Percentiles rank a stretch among this genome's conserved stretches.
Conservation (phyloP, 2,329 filamentous ascomycete genomes). For the Alternaria arbusti region DNA sequence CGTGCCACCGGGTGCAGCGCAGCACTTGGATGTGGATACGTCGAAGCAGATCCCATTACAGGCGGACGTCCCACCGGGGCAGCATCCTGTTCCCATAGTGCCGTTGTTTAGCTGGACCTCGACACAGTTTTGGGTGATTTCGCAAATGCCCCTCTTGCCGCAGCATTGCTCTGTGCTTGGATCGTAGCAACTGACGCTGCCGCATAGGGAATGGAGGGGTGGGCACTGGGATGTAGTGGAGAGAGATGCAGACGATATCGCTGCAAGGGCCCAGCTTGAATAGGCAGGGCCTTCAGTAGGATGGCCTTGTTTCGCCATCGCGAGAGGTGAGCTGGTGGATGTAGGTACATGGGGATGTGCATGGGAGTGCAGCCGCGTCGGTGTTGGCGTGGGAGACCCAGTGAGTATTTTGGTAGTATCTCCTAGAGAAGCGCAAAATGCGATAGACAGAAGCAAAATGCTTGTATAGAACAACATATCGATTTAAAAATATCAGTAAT, state of each 20-base stretch:
- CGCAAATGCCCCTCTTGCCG: not conserved
- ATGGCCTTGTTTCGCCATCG: not conserved
- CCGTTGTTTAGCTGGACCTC: not conserved
- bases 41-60: not conserved
- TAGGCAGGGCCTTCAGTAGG: not conserved
- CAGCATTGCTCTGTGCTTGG: not conserved
- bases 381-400: not conserved
- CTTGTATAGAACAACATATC: not conserved
- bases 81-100: not conserved
- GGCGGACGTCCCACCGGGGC: not conserved
- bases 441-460: not conserved
- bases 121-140: not conserved
- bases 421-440: not conserved
- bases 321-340: too few relatives aligned
- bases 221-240: not conserved
- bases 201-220: not conserved
- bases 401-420: not conserved
- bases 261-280: not conserved
- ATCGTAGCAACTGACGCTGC: not conserved
- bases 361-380: not conserved
- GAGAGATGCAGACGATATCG: not conserved
- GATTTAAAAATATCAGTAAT: not conserved
- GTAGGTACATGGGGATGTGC: too few relatives aligned
- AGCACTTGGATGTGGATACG: not conserved
- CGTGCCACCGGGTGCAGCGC: not conserved